These are phyloP conservation scores for Neofusicoccum parvum DNA, from an alignment of 2,329 filamentous ascomycete species.

Conservation along the genomic window DNA sequence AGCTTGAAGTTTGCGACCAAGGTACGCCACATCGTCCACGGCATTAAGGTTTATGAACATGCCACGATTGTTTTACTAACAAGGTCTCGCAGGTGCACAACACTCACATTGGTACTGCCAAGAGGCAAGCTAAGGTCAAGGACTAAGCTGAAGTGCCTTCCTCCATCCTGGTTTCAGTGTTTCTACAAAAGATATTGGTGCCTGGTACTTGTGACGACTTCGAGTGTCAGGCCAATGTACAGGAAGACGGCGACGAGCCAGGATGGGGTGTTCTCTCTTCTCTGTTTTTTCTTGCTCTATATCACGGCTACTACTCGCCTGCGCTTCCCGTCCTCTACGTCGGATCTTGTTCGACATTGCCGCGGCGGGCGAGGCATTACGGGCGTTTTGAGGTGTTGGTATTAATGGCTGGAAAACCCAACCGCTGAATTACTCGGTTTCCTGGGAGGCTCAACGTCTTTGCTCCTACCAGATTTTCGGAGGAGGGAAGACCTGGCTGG, in stretches of 20 bases:
- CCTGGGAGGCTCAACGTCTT: no score
- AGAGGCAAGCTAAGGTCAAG: conserved; percentile 67
- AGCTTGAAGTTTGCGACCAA: conserved; percentile 96
- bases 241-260: background rate
- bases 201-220: conserved; percentile 5
- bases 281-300: conserved; percentile 11
- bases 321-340: no score
- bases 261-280: background rate
- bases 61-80: conserved; percentile 1
- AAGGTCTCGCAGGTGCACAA: conserved; percentile 66
- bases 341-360: no score
- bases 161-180: background rate
- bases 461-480: no score
- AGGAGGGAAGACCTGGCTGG: no score
- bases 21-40: conserved; percentile 51
- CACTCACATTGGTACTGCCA: conserved; percentile 89
- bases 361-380: no score
- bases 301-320: background rate
- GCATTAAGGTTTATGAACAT: background rate
- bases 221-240: conserved; percentile 12
- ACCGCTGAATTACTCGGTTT: no score
- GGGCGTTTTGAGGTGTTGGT: no score
- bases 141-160: conserved; percentile 28
- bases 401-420: no score
- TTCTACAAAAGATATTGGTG: background rate